Evolutionary conservation across 2,329 filamentous ascomycete genomes (phyloP), one percentile per base, ranked within the genome.

Genomic region (Penicillium sp.): DNA sequence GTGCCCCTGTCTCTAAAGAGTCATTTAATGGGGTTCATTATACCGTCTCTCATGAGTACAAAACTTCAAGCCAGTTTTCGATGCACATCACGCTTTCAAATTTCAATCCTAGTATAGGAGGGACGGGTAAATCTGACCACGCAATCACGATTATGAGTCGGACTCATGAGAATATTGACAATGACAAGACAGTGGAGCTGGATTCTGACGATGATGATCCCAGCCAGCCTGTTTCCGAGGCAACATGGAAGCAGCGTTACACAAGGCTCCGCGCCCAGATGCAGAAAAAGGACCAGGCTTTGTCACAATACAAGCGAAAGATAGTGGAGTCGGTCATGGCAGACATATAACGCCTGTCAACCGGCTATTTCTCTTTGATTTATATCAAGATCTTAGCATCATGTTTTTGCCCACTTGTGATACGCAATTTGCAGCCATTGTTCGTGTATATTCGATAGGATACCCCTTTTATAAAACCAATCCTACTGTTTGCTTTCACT

Each of bases 251-350:
- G 54, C 72, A 76, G 48, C 69, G 73, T 10, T 77, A 76, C 50
- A 50, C 72, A 58, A 72, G 69, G 33, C 63, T 77, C 21, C 70
- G 70, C 15, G 67, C 68, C 33, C 73, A 76, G 51, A 70, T 73
- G 66, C 70, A 72, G 52, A 76, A 71, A 55, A 73, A 71, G 43
- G 75, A 77, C 13, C 66, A 68, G 15, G 66, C 73, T 23, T 55
- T 77, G 29, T 68, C 70, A 1, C 66, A 75, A 41, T 77, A 77
- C 52, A 76, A 76, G 55, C 74, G 75, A 34, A 76, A 71, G 45
- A 75, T 77, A 31, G 65, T 77, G 16, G 73, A 77, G 60, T 75
- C 72, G 16, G 75, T 77, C n/a, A 77, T 77, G 75, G 70, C 71
- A 39, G 73, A 76, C 54, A 70, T 75, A 34, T 76, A 58, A 64